Base-by-base conservation (phyloP, 192 early-diverging fungal genomes). In the Backusella tarrabulga region DNA sequence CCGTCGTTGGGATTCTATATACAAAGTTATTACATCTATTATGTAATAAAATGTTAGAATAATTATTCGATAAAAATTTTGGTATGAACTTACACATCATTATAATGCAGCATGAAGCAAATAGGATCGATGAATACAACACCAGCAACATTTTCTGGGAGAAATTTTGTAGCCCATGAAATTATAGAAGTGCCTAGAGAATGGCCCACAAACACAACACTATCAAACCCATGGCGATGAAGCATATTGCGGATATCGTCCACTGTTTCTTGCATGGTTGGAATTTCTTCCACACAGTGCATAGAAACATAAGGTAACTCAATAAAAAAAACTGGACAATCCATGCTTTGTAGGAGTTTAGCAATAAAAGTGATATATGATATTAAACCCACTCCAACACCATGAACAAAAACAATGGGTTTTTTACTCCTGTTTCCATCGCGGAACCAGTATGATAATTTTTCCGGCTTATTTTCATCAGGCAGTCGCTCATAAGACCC, bases 221-320 rank as follows among this genome's bases (percentile, higher is more conserved):
- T 81, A 6, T 79, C 46, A 68, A 84, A 88, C 7, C 79, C 83
- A 50, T 92, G 89, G 19, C 46, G 66, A 29, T 81, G 80, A 15
- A 93, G 79, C 80, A 93, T 91, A 0, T 82, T 71, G n/a, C 87
- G 84, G 38, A 93, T 81, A 60, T 88, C 90, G 54, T 76, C 50
- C 5, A 89, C 83, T 6, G 84, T 88, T 63, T 90, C 87, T 26
- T 91, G 84, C 44, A 86, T 87, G 2, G 85, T 86, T 21, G 90
- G 90, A 34, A 88, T 86, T 41, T 88, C 84, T 68, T 88, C 83
- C 5, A 83, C 70, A 38, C 92, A 75, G 26, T 85, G 90, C 89
- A 92, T 92, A 15, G 91, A 90, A 8, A 92, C 88, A 71, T 88
- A 85, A 0, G 91, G 87, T 34, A 92, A 82, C 73, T 93, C 88